Evolutionary conservation across 2,329 filamentous ascomycete genomes (phyloP).

Genomic region (Pezicula carpinea): DNA sequence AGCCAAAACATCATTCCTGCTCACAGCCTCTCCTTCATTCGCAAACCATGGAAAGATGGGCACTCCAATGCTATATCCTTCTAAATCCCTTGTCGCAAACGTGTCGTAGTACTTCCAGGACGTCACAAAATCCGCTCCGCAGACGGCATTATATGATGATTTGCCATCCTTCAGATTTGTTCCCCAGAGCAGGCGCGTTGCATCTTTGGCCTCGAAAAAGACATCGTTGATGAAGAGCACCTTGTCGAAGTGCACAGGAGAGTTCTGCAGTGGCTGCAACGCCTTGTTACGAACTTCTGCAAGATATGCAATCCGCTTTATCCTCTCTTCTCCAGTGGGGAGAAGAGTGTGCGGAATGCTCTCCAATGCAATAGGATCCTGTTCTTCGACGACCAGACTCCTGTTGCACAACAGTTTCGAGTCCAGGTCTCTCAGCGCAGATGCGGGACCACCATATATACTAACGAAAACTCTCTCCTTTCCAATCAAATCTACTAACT

Average conservation of each 20-base stretch:
- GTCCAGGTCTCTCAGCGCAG: slow-evolving; percentile 50
- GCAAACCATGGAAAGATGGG: slow-evolving; percentile 67
- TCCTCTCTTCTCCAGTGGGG: slow-evolving; percentile 56
- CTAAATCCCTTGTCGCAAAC: slow-evolving; percentile 64
- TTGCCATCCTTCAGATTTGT: slow-evolving; percentile 50
- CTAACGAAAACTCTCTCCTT: slow-evolving; percentile 65
- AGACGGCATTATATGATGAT: slow-evolving; percentile 61
- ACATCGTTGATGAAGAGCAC: slow-evolving; percentile 67
- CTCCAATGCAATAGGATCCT: slow-evolving; percentile 45
- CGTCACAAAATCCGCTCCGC: slow-evolving; percentile 65
- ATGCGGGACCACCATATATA: slow-evolving; percentile 60
- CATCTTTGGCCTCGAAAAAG: slow-evolving; percentile 44
- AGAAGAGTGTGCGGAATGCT: slow-evolving; percentile 54
- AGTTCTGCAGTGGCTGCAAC: slow-evolving; percentile 54
- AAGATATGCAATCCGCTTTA: slow-evolving; percentile 70
- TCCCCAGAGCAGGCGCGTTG: slow-evolving; percentile 55
- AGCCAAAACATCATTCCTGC: slow-evolving; percentile 56
- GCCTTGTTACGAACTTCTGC: slow-evolving; percentile 70
- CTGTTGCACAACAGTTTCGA: slow-evolving; percentile 41
- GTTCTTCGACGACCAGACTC: slow-evolving; percentile 54
- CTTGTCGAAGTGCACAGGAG: slow-evolving; percentile 44
- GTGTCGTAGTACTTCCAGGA: slow-evolving; percentile 70
- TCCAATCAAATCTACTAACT: slow-evolving; percentile 62
- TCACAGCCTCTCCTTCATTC: slow-evolving; percentile 44
- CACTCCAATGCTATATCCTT: slow-evolving; percentile 59